A percentile compares a stretch with the other conserved stretches of the same genome.
phyloP scores from a whole-genome alignment of 2,329 filamentous ascomycete species.

The Orbilia oligospora region DNA sequence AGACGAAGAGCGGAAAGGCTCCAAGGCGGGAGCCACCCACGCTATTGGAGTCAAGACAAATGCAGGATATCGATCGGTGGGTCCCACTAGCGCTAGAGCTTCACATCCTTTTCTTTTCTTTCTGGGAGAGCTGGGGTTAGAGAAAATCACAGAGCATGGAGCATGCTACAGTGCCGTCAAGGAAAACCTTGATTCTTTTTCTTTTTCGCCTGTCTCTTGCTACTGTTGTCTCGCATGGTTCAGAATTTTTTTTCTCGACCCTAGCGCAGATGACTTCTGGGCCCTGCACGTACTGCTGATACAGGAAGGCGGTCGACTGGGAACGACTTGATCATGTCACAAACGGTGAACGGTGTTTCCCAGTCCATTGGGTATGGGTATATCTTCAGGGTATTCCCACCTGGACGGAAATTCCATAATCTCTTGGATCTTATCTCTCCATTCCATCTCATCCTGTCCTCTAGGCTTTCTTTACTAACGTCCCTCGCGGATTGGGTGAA shows the following conservation, averaged over 20 bases:
- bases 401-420: constrained; percentile 35
- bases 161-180: constrained; percentile 41
- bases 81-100: constrained; percentile 19
- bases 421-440: constrained; percentile 58
- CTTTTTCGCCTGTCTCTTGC: constrained; percentile 20
- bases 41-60: constrained; percentile 31
- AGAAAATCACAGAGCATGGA: constrained; percentile 25
- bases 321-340: constrained; percentile 39
- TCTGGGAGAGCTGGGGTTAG: constrained; percentile 11
- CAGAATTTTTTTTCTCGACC: constrained; percentile 33
- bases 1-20: constrained; percentile 14
- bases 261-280: constrained; percentile 40
- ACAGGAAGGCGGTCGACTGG: constrained; percentile 42
- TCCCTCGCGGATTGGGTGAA: constrained; percentile 20
- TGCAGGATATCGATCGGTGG: constrained; percentile 56
- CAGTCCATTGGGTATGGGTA: constrained; percentile 38
- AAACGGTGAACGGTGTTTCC: constrained; percentile 31
- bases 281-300: constrained; percentile 28
- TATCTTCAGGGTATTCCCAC: constrained; percentile 54
- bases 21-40: constrained; percentile 31
- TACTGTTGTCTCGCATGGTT: constrained; percentile 37
- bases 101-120: constrained; percentile 1
- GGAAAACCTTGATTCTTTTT: constrained; percentile 45
- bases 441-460: constrained; percentile 15
- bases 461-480: not conserved